phyloP scores from a whole-genome alignment of 805 yeast genomes.

The Sugiyamaella qingdaonensis region DNA sequence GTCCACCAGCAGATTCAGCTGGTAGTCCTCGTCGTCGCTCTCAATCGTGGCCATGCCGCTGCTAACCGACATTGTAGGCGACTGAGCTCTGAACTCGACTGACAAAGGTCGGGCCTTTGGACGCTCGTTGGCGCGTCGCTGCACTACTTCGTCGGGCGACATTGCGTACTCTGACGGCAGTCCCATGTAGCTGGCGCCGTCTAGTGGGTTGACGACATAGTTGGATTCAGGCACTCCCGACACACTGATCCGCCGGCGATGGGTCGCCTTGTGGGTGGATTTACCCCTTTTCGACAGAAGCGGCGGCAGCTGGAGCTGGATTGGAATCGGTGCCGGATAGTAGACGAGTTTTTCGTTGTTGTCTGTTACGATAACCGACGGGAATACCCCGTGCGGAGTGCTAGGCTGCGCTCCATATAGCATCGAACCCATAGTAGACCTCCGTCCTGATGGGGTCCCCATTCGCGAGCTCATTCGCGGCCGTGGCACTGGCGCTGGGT shows the following conservation, averaged over 20 bases:
- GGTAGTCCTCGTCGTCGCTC: constrained; percentile 29
- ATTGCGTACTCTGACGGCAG: constrained; percentile 3
- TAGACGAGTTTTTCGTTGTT: constrained; percentile 12
- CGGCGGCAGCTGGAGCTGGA: constrained; percentile 33
- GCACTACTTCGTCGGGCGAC: not conserved
- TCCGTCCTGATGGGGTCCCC: not conserved
- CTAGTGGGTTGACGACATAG: constrained; percentile 11
- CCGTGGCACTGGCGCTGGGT: not conserved
- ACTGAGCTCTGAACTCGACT: constrained; percentile 11
- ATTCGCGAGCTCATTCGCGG: not conserved
- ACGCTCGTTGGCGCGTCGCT: not conserved
- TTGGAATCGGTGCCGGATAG: constrained; percentile 37
- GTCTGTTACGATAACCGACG: constrained; percentile 6
- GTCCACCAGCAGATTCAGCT: constrained; percentile 11
- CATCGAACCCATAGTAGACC: not conserved
- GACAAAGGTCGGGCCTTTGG: not conserved
- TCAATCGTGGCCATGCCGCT: constrained; percentile 31
- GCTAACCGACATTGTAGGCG: constrained; percentile 23
- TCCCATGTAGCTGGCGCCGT: not conserved
- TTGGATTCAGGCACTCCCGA: constrained; percentile 5
- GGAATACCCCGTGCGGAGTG: constrained; percentile 1
- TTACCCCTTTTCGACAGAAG: constrained; percentile 22
- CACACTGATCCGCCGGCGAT: constrained; percentile 9
- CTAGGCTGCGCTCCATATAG: not conserved
- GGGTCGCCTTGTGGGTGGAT: not conserved